A percentile compares a stretch with the other conserved stretches of the same genome.
Evolutionary conservation across 345 rosid species (phyloP).

Genomic region (Rubroshorea leprosula): DNA sequence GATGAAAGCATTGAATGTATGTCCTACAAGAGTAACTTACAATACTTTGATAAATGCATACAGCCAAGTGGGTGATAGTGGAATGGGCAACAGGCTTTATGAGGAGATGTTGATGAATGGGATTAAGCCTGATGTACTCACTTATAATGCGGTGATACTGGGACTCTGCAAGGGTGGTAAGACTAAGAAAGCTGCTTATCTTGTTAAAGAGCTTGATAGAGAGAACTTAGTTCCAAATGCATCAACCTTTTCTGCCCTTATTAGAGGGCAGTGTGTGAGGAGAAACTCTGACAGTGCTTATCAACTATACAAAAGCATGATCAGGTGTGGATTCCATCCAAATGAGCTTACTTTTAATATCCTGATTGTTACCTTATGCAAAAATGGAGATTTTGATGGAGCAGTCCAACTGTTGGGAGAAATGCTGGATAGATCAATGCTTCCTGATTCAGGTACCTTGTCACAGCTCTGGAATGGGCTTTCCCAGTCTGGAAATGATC

Average conservation of each 20-base stretch:
- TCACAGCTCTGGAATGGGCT: conserved; percentile 45
- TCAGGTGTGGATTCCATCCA: conserved; percentile 59
- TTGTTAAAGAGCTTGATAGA: conserved; percentile 70
- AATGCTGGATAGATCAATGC: conserved; percentile 46
- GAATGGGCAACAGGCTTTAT: conserved; percentile 52
- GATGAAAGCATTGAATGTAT: conserved; percentile 57
- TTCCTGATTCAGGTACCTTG: conserved; percentile 35
- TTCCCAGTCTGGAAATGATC: conserved; percentile 40
- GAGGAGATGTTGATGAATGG: conserved; percentile 60
- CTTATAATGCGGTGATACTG: conserved; percentile 70
- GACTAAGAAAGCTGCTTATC: conserved; percentile 83
- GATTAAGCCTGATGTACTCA: conserved; percentile 58
- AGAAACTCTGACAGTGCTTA: conserved; percentile 61
- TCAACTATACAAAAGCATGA: conserved; percentile 67
- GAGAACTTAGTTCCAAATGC: conserved; percentile 63
- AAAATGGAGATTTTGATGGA: conserved; percentile 60
- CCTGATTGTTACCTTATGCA: conserved; percentile 45
- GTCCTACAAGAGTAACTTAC: conserved; percentile 59
- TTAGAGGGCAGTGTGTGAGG: conserved; percentile 70
- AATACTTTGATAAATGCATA: conserved; percentile 74
- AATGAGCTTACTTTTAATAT: conserved; percentile 40
- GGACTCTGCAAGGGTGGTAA: conserved; percentile 82
- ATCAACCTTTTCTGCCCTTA: conserved; percentile 73
- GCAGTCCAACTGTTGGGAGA: conserved; percentile 52
- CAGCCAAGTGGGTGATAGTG: conserved; percentile 43